Evolutionary conservation across 345 rosid genomes (phyloP).

Genomic region (Gossypium herbaceum): DNA sequence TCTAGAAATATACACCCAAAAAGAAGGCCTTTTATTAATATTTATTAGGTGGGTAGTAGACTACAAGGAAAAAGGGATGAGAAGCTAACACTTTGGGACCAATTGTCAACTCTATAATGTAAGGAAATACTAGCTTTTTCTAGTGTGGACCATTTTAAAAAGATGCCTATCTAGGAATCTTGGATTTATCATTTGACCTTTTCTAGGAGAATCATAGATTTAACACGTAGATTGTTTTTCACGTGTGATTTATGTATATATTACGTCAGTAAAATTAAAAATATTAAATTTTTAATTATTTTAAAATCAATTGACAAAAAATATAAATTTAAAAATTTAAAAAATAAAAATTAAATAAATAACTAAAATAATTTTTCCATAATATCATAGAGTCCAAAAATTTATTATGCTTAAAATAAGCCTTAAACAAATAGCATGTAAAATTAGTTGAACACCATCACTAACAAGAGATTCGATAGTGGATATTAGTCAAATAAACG

Average conservation of each 20-base stretch:
- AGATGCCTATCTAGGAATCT: background rate
- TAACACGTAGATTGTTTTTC: no score
- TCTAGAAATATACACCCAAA: no score
- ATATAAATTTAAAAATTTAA: accelerated
- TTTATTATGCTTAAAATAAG: accelerated
- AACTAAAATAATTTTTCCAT: no score
- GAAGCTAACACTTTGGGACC: background rate
- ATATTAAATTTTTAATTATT: accelerated
- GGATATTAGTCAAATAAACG: background rate
- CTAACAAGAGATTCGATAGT: background rate
- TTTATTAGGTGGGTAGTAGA: background rate
- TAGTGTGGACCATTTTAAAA: background rate
- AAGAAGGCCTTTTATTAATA: no score
- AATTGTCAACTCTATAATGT: background rate
- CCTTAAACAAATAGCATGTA: background rate
- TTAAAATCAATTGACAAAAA: no score
- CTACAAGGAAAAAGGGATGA: background rate
- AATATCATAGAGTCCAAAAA: no score
- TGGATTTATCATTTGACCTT: background rate
- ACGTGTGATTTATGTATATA: no score
- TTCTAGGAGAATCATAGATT: background rate
- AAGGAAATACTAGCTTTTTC: background rate
- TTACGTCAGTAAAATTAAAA: no score
- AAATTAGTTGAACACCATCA: background rate
- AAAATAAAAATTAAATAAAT: no score